Evolutionary conservation across 2,329 filamentous ascomycete species (phyloP), one percentile per base, ranked within the genome.

Genomic region (Diplocarpon mali): DNA sequence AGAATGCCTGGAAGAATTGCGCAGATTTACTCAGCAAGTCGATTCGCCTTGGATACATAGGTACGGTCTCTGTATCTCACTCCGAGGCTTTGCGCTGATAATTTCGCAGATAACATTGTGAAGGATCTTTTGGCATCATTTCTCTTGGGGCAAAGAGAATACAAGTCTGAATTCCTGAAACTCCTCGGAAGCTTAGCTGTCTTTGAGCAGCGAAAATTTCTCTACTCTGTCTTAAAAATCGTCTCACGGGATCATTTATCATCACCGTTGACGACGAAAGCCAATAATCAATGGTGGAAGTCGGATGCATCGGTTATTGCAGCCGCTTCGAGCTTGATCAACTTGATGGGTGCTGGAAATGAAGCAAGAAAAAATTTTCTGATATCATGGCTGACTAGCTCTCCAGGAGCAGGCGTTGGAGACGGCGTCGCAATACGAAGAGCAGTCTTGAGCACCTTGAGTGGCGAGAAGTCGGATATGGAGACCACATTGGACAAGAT

Each of bases 351-450:
- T 2, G 62, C 62, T 1, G 58, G 66, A n/a, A 68, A 73, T 41
- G 60, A 69, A 13, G 56, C 61, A 13, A 65, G 76, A n/a, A 73
- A 69, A 49, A 66, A 64, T 8, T 65, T 78, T 44, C 62, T 89
- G 0, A 60, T 77, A 9, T 66, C 69, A 30, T 90, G 84, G 83
- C 69, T 87, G 34, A 72, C 75, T 11, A 71, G 70, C 39, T 72
- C 76, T 24, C 75, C 76, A 9, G 80, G 78, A 0, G 80, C 80
- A 37, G 80, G 79, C 1, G 64, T 80, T 32, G 80, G 80, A 6
- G 72, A 80, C 44, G 70, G 72, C 0, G 65, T 79, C n/a, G 74
- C 72, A 5, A 76, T 87, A 40, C 74, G 83, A 31, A 75, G 85
- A 49, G 80, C 82, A 14, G 71, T 79, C 9, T 51, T 87, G 34